Evolutionary conservation across 2,329 filamentous ascomycete genomes (phyloP), one percentile per base, ranked within the genome.

Genomic region (Ophiocordyceps unilateralis): DNA sequence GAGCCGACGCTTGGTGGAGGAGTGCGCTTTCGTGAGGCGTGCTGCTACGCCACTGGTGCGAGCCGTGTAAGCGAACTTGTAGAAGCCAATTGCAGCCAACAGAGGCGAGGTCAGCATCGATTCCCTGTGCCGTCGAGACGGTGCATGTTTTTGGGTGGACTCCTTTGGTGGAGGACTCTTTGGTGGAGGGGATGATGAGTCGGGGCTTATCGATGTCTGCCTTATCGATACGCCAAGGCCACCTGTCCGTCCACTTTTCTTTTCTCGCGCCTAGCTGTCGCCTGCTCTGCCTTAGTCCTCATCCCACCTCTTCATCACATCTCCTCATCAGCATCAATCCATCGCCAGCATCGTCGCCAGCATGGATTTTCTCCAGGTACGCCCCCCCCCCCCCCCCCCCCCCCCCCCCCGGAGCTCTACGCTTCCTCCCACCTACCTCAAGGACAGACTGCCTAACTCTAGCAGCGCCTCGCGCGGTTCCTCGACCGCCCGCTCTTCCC

Each of bases 401-500:
- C 14, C 30, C 14, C 30, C 10, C 7, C 4, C 7, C 30, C 30
- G 15, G 30, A 15, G 24, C 24, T 26, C 7, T 12, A 14, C n/a
- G n/a, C n/a, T n/a, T 23, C 15, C 21, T 12, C n/a, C 19, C 20
- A 17, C 32, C 23, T 15, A 19, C 40, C 44, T 19, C 41, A 42
- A 12, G 20, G 4, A 17, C 10, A 24, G n/a, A n/a, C n/a, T n/a
- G n/a, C n/a, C n/a, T 23, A 11, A 40, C 32, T n/a, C 21, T n/a
- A 41, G 40, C 57, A 81, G 76, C 74, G 74, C 68, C 78, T 96
- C 52, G 85, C 86, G 58, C 77, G 76, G 62, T 79, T 83, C 63
- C 81, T 96, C 55, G 91, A 98, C 69, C 78, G 84, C 57, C 88
- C 89, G 45, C 70, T 84, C 57, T 94, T 96, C 68, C 89, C 91